Percentiles rank a stretch among this genome's conserved stretches.
These are phyloP conservation scores for Eucommia ulmoides DNA, from an alignment of 257 asterid genomes.

Conservation along the genomic window DNA sequence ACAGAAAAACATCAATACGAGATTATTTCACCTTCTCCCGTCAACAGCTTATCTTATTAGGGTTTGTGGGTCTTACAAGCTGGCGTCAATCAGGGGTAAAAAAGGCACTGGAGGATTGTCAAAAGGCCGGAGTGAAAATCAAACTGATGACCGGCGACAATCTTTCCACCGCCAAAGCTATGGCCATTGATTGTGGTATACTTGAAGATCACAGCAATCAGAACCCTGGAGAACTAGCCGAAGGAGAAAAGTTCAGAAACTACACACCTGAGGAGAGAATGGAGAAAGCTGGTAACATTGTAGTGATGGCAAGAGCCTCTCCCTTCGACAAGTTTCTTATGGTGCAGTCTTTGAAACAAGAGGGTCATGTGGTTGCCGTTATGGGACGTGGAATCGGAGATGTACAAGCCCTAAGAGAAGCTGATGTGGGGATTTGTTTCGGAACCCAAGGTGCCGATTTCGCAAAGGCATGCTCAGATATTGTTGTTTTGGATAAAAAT, in stretches of 20 bases:
- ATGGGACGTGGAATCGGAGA: conserved; percentile 12
- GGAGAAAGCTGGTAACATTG: conserved; percentile 10
- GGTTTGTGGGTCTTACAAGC: conserved; percentile 11
- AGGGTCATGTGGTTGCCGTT: conserved; percentile 16
- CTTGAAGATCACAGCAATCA: conserved; percentile 1
- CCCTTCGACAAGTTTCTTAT: conserved; percentile 15
- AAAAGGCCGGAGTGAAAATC: conserved; percentile 11
- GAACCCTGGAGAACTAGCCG: conserved; percentile 6
- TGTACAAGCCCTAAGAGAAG: conserved; percentile 11
- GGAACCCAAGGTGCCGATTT: conserved; percentile 13
- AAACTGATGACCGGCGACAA: conserved; percentile 19
- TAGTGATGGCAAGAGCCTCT: conserved; percentile 14
- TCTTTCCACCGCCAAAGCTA: conserved; percentile 8
- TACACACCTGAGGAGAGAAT: conserved; percentile 12
- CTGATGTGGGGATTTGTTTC: conserved; percentile 13
- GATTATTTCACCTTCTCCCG: conserved; percentile 11
- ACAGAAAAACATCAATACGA: no score
- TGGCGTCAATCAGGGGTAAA: conserved; percentile 3
- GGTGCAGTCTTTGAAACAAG: conserved; percentile 12
- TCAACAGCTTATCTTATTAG: no score
- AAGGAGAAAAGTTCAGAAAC: conserved; percentile 9
- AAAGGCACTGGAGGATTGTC: conserved; percentile 7
- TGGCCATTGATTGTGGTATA: conserved; percentile 12
- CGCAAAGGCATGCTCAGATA: conserved; percentile 10
- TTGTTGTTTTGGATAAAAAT: neutral